phyloP scores from a whole-genome alignment of 176 grass and related monocot genomes.

The Ensete ventricosum region DNA sequence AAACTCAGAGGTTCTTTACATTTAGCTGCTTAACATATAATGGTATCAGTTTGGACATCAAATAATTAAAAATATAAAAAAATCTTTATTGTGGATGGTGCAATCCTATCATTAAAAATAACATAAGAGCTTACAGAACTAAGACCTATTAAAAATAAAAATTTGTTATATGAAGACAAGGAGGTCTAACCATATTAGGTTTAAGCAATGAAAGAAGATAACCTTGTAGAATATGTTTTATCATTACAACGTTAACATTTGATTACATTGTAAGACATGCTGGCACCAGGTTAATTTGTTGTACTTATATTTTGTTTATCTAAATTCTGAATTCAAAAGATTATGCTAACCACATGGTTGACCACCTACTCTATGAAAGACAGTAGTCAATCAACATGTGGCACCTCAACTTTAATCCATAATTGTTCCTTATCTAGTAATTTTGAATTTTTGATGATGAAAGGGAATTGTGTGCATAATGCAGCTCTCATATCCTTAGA shows the following conservation, averaged over 20 bases:
- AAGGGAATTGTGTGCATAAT: too few relatives aligned
- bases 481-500: too few relatives aligned
- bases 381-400: too few relatives aligned
- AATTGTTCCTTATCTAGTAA: too few relatives aligned
- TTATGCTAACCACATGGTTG: not conserved
- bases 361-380: not conserved
- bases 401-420: too few relatives aligned
- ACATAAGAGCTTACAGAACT: not conserved
- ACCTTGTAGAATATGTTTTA: not conserved
- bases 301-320: not conserved
- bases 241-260: not conserved
- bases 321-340: not conserved
- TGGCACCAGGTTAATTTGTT: not conserved
- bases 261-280: not conserved
- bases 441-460: too few relatives aligned
- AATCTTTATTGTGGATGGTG: not conserved
- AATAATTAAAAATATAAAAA: not conserved
- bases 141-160: not conserved
- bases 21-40: conserved; percentile 30
- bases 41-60: not conserved
- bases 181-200: not conserved
- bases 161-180: not conserved
- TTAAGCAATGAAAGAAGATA: not conserved
- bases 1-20: conserved; percentile 54
- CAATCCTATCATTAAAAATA: not conserved